Conservation (phyloP, 306 rosid species). For the Acmispon strigosus region DNA sequence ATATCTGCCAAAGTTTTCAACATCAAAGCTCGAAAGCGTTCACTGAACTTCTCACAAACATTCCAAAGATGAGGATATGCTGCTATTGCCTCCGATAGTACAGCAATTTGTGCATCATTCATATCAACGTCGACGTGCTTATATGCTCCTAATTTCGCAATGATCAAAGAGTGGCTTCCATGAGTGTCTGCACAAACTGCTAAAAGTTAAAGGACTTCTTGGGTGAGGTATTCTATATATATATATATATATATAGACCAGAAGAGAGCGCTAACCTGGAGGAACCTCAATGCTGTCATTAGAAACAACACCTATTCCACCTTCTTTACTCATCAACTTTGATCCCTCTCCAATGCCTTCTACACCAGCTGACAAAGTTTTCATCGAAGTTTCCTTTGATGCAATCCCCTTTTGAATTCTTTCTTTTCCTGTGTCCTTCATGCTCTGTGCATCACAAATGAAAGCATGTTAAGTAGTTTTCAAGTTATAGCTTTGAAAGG, state of each 20-base stretch:
- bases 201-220: not conserved
- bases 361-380: not conserved
- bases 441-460: not conserved
- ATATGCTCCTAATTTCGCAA: not conserved
- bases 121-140: not conserved
- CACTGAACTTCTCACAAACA: not conserved
- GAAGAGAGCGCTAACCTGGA: not conserved
- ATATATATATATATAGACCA: not conserved
- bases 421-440: not conserved
- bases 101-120: slow-evolving; percentile 11
- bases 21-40: slow-evolving; percentile 9
- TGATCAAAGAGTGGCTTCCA: not conserved
- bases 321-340: not conserved
- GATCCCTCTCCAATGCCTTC: not conserved
- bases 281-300: not conserved
- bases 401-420: not conserved
- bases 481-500: not conserved
- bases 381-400: not conserved
- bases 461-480: not conserved
- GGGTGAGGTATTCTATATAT: no score
- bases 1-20: slow-evolving; percentile 13
- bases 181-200: not conserved
- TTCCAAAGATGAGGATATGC: slow-evolving; percentile 16
- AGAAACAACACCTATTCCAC: not conserved
- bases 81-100: not conserved